Base-by-base conservation (phyloP, 1,284 basidiomycete species). In the Puccinia hordei region DNA sequence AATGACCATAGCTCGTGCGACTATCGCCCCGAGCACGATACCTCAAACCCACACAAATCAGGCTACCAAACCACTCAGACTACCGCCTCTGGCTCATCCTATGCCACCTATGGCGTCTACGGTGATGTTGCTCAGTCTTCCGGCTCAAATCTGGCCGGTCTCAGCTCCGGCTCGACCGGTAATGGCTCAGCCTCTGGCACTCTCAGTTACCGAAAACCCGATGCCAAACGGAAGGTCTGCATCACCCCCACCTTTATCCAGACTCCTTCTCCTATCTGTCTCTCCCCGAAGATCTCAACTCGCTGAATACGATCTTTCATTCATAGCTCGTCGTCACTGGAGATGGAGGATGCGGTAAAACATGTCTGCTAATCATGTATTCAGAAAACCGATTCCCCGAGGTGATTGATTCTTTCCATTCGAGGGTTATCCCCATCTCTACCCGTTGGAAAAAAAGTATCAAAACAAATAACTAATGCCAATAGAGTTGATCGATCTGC, bases 321-420 rank as follows among this genome's bases (percentile, higher is more conserved):
- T 8, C 27, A 10, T 24, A 80, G 79, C 66, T 82, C 46, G 84
- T 83, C 69, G 84, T 84, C 72, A 84, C 84, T 44, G 84, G 83
- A 82, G 92, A 93, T 86, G 92, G 92, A 90, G 89, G 89, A 87
- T 89, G 88, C 83, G 89, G 89, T 83, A 94, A 95, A 89, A 96
- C 94, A 65, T 95, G 89, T 85, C 83, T 95, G 82, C 90, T 94
- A 83, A 94, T 94, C 84, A 93, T 95, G 68, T 99, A 98, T 86
- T 94, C 95, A 15, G 93, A 98, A 88, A 96, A 97, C 85, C 91
- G 95, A 68, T 99, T 99, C 86, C 96, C 97, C 72, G 95, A 97
- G 90, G 95, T 96, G 72, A 81, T 66, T 38, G 15, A 35, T 65
- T 15, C 4, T 65, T 65, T 87, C 85, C 87, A 84, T 81, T n/a